Percentiles rank a stretch among this genome's conserved stretches.
These are phyloP conservation scores for Vicia villosa DNA, from an alignment of 306 rosid species.

Conservation along the genomic window DNA sequence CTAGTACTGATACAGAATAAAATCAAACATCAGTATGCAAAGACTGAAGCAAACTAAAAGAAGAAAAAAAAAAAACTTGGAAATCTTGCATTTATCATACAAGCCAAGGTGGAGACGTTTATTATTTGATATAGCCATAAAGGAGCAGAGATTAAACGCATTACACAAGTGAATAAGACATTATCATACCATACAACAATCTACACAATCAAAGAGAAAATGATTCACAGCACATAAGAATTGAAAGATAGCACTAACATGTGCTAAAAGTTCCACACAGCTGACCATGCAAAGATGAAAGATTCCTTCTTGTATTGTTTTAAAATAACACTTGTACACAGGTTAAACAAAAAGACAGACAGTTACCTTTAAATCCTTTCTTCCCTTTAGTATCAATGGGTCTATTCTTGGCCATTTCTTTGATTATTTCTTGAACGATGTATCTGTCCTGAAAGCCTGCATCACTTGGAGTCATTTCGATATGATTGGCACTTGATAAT, in stretches of 20 bases:
- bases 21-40: slow-evolving; percentile 28
- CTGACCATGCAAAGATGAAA: slow-evolving; percentile 6
- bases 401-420: slow-evolving; percentile 91
- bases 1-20: slow-evolving; percentile 62
- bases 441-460: slow-evolving; percentile 98
- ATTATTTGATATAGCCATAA: not conserved
- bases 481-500: slow-evolving; percentile 79
- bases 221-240: slow-evolving; percentile 4
- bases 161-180: not conserved
- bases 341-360: not conserved
- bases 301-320: slow-evolving; percentile 10
- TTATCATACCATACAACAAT: not conserved
- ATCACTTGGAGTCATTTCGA: slow-evolving; percentile 88
- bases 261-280: not conserved
- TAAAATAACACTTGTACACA: not conserved
- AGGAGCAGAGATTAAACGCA: not conserved
- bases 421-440: slow-evolving; percentile 89
- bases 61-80: not conserved
- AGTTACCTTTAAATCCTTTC: slow-evolving; percentile 75
- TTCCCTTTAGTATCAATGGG: slow-evolving; percentile 89
- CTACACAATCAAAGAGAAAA: slow-evolving; percentile 9
- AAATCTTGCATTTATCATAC: not conserved
- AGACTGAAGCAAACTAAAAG: not conserved
- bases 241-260: slow-evolving; percentile 3
- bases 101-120: not conserved